Base-by-base conservation (phyloP, 1,139 yeast species). In the Pneumocystis wakefieldiae region DNA sequence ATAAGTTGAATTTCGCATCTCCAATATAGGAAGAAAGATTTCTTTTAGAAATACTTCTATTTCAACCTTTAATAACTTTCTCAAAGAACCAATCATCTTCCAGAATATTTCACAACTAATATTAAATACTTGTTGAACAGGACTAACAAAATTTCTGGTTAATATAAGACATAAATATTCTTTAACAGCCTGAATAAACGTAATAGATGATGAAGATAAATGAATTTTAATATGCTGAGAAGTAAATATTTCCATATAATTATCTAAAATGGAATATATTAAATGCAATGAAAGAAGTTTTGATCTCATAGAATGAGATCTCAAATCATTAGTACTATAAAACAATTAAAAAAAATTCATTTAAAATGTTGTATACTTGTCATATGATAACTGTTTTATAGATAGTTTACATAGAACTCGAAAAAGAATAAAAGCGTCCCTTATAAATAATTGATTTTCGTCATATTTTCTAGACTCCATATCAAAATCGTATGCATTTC, bases 391-490 rank as follows among this genome's bases (percentile, higher is more conserved):
- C 38, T 85, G 81, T 72, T 92, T 92, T 62, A 88, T 88, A 1
- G 97, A 87, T 29, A 94, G 80, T 72, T 89, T 89, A 73, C 97
- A 88, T 91, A 94, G 87, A 0, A 97, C 91, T 71, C 99, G 81
- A 73, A 92, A 90, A 5, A 94, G 83, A 68, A 92, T 79, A 71
- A 91, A 92, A 0, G 97, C 97, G 72, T 94, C 99, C 70, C 89
- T 91, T 17, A 88, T 84, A 1, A 80, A 81, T 57, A 85, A 74
- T 67, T 89, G 95, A 67, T 81, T 84, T 63, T 82, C 87, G 42
- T 81, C 79, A 6, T 63, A 67, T 15, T 69, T 70, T 15, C 67
- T 71, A 24, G 72, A 74, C 12, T 69, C 66, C 6, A 8, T 2
- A 48, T 48, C 28, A 3, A 10, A 24, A 19, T 48, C 55, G 24